Evolutionary conservation across 2,329 filamentous ascomycete genomes (phyloP).

Genomic region (Penicillium sp.): DNA sequence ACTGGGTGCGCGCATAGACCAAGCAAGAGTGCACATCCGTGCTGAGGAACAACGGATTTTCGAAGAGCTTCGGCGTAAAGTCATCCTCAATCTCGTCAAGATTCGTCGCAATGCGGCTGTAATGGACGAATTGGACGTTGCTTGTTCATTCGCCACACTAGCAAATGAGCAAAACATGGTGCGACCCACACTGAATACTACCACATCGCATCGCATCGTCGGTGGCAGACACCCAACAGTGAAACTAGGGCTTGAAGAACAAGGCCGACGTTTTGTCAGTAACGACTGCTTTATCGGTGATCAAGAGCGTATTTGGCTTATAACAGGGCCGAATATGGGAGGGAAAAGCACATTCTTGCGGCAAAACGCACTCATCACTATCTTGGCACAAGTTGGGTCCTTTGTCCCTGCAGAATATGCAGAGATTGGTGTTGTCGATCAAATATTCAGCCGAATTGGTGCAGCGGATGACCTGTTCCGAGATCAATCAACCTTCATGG

Average conservation of each 20-base stretch:
- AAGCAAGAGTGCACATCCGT: conserved; percentile 71
- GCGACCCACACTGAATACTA: conserved; percentile 66
- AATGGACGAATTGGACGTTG: conserved; percentile 88
- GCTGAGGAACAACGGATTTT: conserved; percentile 82
- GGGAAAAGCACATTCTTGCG: conserved; percentile 95
- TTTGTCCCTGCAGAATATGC: conserved; percentile 89
- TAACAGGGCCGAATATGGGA: conserved; percentile 92
- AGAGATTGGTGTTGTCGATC: conserved; percentile 86
- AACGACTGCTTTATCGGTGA: conserved; percentile 86
- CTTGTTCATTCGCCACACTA: conserved; percentile 76
- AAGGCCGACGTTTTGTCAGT: conserved; percentile 75
- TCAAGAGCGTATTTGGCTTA: conserved; percentile 64
- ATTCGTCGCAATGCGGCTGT: conserved; percentile 86
- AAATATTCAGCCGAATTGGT: conserved; percentile 88
- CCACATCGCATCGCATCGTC: conserved; percentile 67
- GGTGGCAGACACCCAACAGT: conserved; percentile 91
- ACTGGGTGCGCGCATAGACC: conserved; percentile 75
- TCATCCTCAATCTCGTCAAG: conserved; percentile 77
- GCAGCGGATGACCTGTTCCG: conserved; percentile 93
- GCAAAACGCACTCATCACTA: conserved; percentile 90
- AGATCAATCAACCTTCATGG: conserved; percentile 98
- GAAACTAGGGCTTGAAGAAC: conserved; percentile 72
- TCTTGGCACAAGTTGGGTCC: conserved; percentile 86
- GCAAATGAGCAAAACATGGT: conserved; percentile 70
- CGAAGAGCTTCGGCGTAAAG: conserved; percentile 65